Evolutionary conservation across 2,329 filamentous ascomycete genomes (phyloP), one percentile per base, ranked within the genome.

Genomic region (Colletotrichum higginsianum): DNA sequence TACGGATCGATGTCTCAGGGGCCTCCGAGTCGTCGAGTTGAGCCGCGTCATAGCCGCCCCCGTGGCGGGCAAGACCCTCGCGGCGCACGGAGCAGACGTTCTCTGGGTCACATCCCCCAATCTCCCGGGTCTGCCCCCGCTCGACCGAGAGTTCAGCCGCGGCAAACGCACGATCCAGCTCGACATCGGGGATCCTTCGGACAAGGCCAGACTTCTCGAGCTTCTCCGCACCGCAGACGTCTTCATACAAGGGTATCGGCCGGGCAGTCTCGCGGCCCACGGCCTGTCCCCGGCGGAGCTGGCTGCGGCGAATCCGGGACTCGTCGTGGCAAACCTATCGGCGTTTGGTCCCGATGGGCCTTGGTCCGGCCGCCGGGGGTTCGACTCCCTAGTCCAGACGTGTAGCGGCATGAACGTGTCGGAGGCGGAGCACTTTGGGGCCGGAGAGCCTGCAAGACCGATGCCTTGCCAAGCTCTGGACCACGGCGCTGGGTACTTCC

Each of bases 401-500:
- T 87, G 84, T 66, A 84, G 86, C 0, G 88, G 88, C 0, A 84
- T 90, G 77, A 90, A 90, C 55, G 80, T 87, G 1, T 86, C 86
- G 0, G 88, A 90, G 74, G 88, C 87, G 0, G 81, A 85, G 66
- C 82, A 84, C 56, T 83, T 77, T 26, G 83, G 80, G 3, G 70
- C 76, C 0, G 82, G 81, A 0, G 83, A 85, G 57, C 66, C 79
- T 0, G 84, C 85, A 0, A 81, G 82, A 1, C 78, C 83, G 0
- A 79, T 84, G 42, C 88, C 88, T 0, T 88, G 85, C 65, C 88
- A 90, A 77, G 88, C 85, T 0, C 81, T 90, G 0, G 89, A 91
- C 75, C 87, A 90, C 71, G 86, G 83, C 0, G 82, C 82, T 0
- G 89, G 89, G 0, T 90, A 88, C 65, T 80, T 90, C 23, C 81